Base-by-base conservation (phyloP, 2,329 filamentous ascomycete genomes). In the Verticillium klebahnii region DNA sequence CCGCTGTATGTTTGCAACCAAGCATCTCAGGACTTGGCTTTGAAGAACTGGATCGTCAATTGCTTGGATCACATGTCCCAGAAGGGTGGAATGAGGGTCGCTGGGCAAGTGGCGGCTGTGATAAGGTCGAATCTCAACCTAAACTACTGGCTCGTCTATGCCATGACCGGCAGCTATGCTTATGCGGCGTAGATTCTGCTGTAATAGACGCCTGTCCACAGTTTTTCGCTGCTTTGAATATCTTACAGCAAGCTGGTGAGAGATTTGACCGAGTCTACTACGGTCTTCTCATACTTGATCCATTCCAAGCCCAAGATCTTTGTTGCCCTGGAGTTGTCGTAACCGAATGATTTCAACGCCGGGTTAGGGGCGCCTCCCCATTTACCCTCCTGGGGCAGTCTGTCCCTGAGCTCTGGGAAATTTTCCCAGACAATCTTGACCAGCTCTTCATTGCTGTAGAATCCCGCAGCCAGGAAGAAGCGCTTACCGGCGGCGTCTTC, bases 301-400 rank as follows among this genome's bases (percentile, higher is more conserved):
- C 77, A 84, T 63, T 80, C 74, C 58, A 82, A 66, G 5, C 81
- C 81, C 40, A 84, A 66, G 5, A 82, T 70, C 64, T 73, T 75
- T 65, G 80, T 82, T 65, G 81, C 75, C 11, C 57, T 37, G 15
- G 64, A 77, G 74, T 61, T 74, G 72, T 69, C 73, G 78, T n/a
- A 78, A 4, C 62, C 57, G 52, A 60, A 62, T 2, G 52, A 61
- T 40, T 61, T 32, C 5, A 59, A 29, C 2, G 6, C n/a, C 14
- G 60, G 60, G 23, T n/a, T 57, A 11, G 62, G 58, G 19, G 55
- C 50, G 9, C 62, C 62, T 34, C 58, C 65, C 58, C 17, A 61
- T 7, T 14, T 29, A n/a, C 65, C 64, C 0, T 70, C 72, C 9
- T 62, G 66, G 1, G 69, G 69, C 7, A 71, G 62, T 8, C 65